A percentile compares a stretch with the other conserved stretches of the same genome.
These are phyloP conservation scores for Scenedesmus sp. DNA, from an alignment of 163 green algal species.

Conservation along the genomic window DNA sequence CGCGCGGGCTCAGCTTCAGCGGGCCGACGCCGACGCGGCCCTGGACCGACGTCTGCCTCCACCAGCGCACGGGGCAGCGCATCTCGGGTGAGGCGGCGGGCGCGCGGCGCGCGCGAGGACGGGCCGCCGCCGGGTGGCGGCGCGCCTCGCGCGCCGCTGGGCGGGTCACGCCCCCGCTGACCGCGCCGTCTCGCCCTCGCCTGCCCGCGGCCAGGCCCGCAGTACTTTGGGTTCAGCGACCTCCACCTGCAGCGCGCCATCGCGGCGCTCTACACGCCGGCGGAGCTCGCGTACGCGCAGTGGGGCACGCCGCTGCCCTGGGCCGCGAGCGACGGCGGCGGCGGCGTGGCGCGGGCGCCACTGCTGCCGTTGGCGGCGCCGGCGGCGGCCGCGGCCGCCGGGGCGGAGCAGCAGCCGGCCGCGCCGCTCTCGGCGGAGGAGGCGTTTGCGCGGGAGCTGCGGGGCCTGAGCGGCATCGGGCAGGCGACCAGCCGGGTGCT, in stretches of 20 bases:
- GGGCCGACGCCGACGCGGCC: conserved; percentile 60
- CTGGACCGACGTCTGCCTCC: conserved; percentile 67
- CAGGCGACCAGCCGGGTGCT: neutral
- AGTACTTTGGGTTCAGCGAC: conserved; percentile 71
- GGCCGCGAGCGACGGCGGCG: neutral
- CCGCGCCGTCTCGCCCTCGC: neutral
- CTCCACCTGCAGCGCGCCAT: conserved; percentile 58
- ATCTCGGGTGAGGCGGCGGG: conserved; percentile 51
- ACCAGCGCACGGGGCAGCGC: conserved; percentile 52
- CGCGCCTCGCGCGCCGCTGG: too few relatives aligned
- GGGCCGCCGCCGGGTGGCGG: too few relatives aligned
- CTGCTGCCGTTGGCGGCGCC: neutral
- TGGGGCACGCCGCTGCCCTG: neutral
- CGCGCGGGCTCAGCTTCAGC: conserved; percentile 22
- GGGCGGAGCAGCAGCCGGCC: neutral
- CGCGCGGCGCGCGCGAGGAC: too few relatives aligned
- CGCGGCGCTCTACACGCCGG: conserved; percentile 44
- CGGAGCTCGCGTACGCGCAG: conserved; percentile 43
- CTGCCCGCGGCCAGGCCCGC: conserved; percentile 46
- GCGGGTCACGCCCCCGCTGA: too few relatives aligned
- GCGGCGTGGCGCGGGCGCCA: neutral
- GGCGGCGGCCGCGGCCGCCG: too few relatives aligned
- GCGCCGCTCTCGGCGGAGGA: neutral
- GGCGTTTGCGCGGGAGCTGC: conserved; percentile 3
- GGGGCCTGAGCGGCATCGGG: neutral